These are phyloP conservation scores for Monosporozyma siamensis DNA, from an alignment of 805 yeast species.

Conservation along the genomic window DNA sequence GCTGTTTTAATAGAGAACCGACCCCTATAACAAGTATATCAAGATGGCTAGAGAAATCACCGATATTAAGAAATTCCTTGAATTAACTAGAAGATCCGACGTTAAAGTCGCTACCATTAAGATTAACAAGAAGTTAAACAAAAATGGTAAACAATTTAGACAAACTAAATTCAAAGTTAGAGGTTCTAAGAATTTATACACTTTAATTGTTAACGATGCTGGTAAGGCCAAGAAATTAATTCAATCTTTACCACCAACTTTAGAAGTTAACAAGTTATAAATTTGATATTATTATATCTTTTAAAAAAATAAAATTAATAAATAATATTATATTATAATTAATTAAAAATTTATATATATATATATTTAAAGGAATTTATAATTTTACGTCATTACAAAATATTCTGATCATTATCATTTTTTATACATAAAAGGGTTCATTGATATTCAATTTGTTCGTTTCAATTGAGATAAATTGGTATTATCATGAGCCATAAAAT, in stretches of 20 bases:
- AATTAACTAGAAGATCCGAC: slow-evolving; percentile 93
- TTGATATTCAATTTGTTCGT: background rate
- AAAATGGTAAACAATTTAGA: slow-evolving; percentile 74
- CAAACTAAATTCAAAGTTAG: slow-evolving; percentile 99
- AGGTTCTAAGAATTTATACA: slow-evolving; percentile 90
- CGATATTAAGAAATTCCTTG: slow-evolving; percentile 95
- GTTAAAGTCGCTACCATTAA: slow-evolving; percentile 89
- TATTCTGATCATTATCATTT: no score
- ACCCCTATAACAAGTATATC: background rate
- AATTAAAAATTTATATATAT: no score
- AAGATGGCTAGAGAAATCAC: slow-evolving; percentile 59
- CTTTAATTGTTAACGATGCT: slow-evolving; percentile 89
- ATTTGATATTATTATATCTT: slow-evolving; percentile 3
- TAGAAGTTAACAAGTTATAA: slow-evolving; percentile 52
- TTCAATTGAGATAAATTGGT: background rate
- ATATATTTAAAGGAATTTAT: background rate
- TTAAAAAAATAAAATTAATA: background rate
- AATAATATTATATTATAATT: slow-evolving; percentile 1
- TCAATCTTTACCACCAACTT: slow-evolving; percentile 94
- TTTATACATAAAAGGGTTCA: no score
- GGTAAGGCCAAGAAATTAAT: slow-evolving; percentile 95
- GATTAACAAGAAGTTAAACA: slow-evolving; percentile 76
- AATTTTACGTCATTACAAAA: background rate
- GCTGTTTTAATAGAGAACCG: no score
- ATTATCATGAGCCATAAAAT: background rate